Evolutionary conservation across 768 basidiomycete genomes (phyloP).

Genomic region (Stropharia rugosoannulata): DNA sequence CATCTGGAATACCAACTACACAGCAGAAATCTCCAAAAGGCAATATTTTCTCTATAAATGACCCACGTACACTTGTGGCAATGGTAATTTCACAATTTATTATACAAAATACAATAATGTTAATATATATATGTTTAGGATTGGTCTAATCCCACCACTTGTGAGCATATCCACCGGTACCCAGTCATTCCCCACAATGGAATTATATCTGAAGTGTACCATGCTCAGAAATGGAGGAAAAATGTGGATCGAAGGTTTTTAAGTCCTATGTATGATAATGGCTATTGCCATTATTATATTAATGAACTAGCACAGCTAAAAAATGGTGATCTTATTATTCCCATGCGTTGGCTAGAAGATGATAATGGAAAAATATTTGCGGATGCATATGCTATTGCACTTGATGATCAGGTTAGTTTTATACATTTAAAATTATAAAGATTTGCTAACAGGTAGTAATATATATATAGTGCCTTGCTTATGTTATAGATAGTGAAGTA

Average conservation of each 20-base stretch:
- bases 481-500: slow-evolving; percentile 6
- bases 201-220: slow-evolving; percentile 20
- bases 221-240: slow-evolving; percentile 14
- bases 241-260: slow-evolving; percentile 11
- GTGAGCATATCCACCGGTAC: slow-evolving; percentile 24
- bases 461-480: slow-evolving; percentile 6
- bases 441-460: background rate
- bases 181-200: slow-evolving; percentile 23
- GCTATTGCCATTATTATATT: slow-evolving; percentile 16
- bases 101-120: background rate
- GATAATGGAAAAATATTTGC: slow-evolving; percentile 12
- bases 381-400: slow-evolving; percentile 17
- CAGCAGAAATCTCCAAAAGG: slow-evolving; percentile 21
- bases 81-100: slow-evolving; percentile 16
- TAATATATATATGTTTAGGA: background rate
- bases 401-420: slow-evolving; percentile 11
- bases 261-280: slow-evolving; percentile 18
- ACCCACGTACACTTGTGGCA: slow-evolving; percentile 20
- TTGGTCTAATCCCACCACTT: slow-evolving; percentile 15
- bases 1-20: slow-evolving; percentile 17
- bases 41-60: slow-evolving; percentile 29
- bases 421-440: background rate
- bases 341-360: slow-evolving; percentile 23
- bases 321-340: slow-evolving; percentile 17
- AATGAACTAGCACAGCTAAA: slow-evolving; percentile 16